Conservation (phyloP, 1,139 yeast genomes). For the Yamadazyma oceani region DNA sequence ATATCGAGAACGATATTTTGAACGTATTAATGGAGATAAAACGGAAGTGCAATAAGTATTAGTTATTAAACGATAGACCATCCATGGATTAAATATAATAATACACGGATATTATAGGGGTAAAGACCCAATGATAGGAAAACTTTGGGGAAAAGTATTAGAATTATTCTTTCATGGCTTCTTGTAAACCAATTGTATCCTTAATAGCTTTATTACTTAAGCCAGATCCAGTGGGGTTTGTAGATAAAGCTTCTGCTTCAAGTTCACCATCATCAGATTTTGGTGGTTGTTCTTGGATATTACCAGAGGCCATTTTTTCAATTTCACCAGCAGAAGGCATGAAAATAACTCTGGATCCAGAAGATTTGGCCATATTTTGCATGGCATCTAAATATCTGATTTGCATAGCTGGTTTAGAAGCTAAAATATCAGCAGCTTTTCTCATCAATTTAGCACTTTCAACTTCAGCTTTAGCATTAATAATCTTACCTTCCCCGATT, state of each 20-base stretch:
- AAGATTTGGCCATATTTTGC: constrained; percentile 66
- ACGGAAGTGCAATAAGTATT: not conserved
- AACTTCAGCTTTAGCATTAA: constrained; percentile 75
- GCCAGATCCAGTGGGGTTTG: constrained; percentile 11
- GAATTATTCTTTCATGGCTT: constrained; percentile 20
- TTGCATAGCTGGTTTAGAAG: constrained; percentile 78
- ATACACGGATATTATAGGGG: no score
- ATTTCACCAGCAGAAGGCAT: constrained; percentile 60
- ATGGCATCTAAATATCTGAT: constrained; percentile 79
- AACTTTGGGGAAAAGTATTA: not conserved
- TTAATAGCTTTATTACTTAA: constrained; percentile 16
- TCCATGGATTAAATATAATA: no score
- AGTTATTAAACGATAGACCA: not conserved
- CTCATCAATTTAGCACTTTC: constrained; percentile 77
- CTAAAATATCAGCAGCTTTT: constrained; percentile 75
- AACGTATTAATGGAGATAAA: constrained; percentile 7
- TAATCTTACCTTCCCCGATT: constrained; percentile 76
- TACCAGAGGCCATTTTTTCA: constrained; percentile 34
- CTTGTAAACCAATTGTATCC: constrained; percentile 31
- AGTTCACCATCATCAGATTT: constrained; percentile 18
- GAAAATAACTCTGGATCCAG: constrained; percentile 68
- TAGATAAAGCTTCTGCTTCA: constrained; percentile 19
- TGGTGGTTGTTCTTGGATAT: constrained; percentile 10
- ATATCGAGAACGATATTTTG: constrained; percentile 14
- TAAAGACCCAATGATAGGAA: no score